A percentile compares a stretch with the other conserved stretches of the same genome.
Evolutionary conservation across 805 yeast genomes (phyloP).

Genomic region (Dipodascopsis uninucleata): DNA sequence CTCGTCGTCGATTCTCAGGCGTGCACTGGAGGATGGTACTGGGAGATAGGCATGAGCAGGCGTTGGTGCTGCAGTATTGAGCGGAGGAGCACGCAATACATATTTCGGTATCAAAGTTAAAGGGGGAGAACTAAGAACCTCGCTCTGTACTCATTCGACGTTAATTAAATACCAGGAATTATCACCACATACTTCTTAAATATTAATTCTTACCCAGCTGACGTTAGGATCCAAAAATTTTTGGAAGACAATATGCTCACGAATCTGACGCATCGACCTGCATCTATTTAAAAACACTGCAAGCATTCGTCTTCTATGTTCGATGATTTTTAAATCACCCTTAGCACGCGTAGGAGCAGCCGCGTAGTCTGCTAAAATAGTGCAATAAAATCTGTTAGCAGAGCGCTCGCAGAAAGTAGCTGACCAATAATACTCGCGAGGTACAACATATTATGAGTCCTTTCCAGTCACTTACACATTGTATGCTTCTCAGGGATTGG

Average conservation of each 20-base stretch:
- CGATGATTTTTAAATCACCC: conserved; percentile 46
- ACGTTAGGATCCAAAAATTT: conserved; percentile 83
- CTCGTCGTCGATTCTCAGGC: conserved; percentile 39
- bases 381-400: no score
- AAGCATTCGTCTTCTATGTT: conserved; percentile 70
- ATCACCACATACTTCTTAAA: background rate
- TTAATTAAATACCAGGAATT: background rate
- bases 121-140: conserved; percentile 59
- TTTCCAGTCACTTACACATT: conserved; percentile 34
- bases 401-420: no score
- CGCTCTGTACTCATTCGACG: conserved; percentile 38
- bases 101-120: conserved; percentile 51
- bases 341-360: conserved; percentile 45
- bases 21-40: conserved; percentile 48
- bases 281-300: conserved; percentile 78
- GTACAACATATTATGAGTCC: no score
- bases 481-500: conserved; percentile 90
- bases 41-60: conserved; percentile 63
- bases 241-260: conserved; percentile 59
- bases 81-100: conserved; percentile 57
- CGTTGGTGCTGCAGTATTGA: conserved; percentile 53
- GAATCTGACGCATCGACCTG: conserved; percentile 51
- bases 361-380: conserved; percentile 41
- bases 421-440: no score
- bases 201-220: conserved; percentile 49